These are phyloP conservation scores for Aphanomyces cochlioides DNA, from an alignment of 352 stramenopile species.

Conservation along the genomic window DNA sequence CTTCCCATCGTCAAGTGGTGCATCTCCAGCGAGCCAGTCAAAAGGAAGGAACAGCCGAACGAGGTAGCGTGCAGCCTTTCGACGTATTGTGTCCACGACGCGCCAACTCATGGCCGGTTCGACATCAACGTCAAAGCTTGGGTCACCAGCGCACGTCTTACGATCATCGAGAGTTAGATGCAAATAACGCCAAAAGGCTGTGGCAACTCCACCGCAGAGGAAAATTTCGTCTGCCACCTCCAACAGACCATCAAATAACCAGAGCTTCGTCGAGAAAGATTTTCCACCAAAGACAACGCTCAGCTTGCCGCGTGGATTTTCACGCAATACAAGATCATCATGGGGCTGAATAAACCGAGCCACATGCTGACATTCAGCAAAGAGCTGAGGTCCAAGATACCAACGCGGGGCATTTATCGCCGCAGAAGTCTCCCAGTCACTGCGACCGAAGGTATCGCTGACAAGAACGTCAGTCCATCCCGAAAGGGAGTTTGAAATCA, in stretches of 20 bases:
- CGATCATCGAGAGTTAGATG: constrained; percentile 35
- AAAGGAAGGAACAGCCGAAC: constrained; percentile 54
- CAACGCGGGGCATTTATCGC: background rate
- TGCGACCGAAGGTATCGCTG: constrained; percentile 6
- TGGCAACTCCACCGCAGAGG: constrained; percentile 60
- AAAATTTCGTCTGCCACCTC: constrained; percentile 56
- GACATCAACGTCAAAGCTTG: constrained; percentile 7
- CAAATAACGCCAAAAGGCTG: constrained; percentile 48
- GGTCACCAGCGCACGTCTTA: background rate
- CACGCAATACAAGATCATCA: background rate
- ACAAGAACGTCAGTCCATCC: background rate
- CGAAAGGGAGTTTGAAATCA: background rate
- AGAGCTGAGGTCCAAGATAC: background rate
- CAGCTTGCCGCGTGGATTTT: background rate
- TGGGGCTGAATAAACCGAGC: constrained; percentile 4
- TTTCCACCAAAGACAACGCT: constrained; percentile 48
- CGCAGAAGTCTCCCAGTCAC: constrained; percentile 1
- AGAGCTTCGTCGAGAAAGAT: constrained; percentile 50
- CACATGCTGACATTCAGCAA: background rate
- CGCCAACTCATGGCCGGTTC: constrained; percentile 30
- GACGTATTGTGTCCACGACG: constrained; percentile 50
- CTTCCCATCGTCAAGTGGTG: constrained; percentile 36
- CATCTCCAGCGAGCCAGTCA: constrained; percentile 59
- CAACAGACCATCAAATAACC: constrained; percentile 59
- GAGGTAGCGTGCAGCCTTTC: constrained; percentile 60